Evolutionary conservation across 805 yeast genomes (phyloP).

Genomic region (Spathaspora sp.): DNA sequence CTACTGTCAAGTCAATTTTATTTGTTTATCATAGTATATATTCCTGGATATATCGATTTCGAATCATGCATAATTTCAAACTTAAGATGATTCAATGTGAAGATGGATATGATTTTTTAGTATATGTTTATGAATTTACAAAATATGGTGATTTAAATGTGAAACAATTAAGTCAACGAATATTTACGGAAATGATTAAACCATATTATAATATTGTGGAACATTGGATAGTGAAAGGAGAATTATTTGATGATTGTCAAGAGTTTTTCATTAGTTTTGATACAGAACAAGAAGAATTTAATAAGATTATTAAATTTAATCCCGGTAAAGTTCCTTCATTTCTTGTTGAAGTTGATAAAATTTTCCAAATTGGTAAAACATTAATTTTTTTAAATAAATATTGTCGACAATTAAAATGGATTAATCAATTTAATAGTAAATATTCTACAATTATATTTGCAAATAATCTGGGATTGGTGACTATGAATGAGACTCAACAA

Average conservation of each 20-base stretch:
- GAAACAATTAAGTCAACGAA: constrained; percentile 33
- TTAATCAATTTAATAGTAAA: constrained; percentile 38
- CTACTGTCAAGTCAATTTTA: constrained; percentile 16
- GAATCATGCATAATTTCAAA: constrained; percentile 45
- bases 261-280: constrained; percentile 60
- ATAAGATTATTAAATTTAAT: constrained; percentile 29
- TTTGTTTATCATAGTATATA: constrained; percentile 39
- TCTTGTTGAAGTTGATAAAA: constrained; percentile 27
- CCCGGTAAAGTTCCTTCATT: constrained; percentile 43
- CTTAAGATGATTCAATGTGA: constrained; percentile 31
- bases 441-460: constrained; percentile 28
- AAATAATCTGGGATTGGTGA: constrained; percentile 28
- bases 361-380: constrained; percentile 70
- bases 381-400: constrained; percentile 57
- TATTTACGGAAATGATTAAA: constrained; percentile 44
- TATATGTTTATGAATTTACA: constrained; percentile 46
- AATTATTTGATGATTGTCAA: constrained; percentile 46
- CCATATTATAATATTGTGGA: constrained; percentile 62
- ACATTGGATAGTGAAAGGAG: constrained; percentile 71
- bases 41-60: constrained; percentile 51
- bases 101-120: constrained; percentile 52
- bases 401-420: constrained; percentile 71
- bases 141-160: constrained; percentile 64
- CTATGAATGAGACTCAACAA: constrained; percentile 31
- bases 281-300: constrained; percentile 23